These are phyloP conservation scores for Pyrrhoderma noxium DNA, from an alignment of 1,284 basidiomycete species.

Conservation along the genomic window DNA sequence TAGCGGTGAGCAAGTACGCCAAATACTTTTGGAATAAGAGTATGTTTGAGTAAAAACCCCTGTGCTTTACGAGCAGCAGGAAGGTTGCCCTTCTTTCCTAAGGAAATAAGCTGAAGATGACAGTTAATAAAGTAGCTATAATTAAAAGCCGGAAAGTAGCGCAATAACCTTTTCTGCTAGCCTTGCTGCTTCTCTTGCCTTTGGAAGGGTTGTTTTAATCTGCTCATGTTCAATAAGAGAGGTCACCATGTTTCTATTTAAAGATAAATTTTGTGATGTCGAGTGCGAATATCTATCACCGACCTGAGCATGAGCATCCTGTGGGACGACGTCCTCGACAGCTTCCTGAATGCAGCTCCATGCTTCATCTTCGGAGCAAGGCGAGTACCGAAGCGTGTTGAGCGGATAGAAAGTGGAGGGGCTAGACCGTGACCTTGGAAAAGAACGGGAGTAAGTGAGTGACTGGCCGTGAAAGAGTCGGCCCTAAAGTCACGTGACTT, in stretches of 20 bases:
- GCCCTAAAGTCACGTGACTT: too few relatives aligned
- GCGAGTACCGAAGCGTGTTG: not conserved
- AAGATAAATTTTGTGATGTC: not conserved
- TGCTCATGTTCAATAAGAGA: constrained; percentile 94
- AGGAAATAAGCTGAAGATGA: constrained; percentile 67
- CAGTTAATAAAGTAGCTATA: constrained; percentile 15
- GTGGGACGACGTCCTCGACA: constrained; percentile 82
- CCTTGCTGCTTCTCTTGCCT: constrained; percentile 88
- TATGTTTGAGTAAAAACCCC: constrained; percentile 68
- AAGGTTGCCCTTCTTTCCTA: constrained; percentile 76
- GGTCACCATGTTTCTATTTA: constrained; percentile 82
- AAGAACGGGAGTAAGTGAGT: too few relatives aligned
- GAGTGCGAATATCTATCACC: constrained; percentile 18
- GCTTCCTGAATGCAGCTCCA: constrained; percentile 82
- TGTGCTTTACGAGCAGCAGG: constrained; percentile 59
- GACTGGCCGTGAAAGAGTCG: not conserved
- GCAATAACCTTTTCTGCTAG: constrained; percentile 82
- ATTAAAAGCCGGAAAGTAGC: not conserved
- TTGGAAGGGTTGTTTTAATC: constrained; percentile 94
- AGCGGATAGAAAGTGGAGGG: too few relatives aligned
- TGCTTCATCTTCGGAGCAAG: constrained; percentile 65
- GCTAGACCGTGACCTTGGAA: too few relatives aligned
- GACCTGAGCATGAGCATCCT: constrained; percentile 84
- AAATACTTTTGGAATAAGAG: constrained; percentile 77
- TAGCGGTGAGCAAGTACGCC: constrained; percentile 78